Conservation (phyloP, 148 eudicot genomes). For the Amaranthus hypochondriacus region DNA sequence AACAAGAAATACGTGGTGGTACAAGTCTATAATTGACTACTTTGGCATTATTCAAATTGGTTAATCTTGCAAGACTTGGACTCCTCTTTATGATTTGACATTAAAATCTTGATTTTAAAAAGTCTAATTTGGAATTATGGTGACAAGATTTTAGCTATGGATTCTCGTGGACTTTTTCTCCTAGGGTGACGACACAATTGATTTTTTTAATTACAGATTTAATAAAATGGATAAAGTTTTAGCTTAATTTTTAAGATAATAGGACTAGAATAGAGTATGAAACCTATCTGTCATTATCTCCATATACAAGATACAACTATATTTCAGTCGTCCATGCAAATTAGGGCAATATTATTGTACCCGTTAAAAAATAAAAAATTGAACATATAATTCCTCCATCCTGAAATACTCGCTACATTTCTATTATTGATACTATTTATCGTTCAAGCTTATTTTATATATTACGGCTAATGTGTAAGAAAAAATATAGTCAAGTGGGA, state of each 20-base stretch:
- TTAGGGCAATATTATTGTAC: too few species aligned
- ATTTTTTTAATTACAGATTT: neutral
- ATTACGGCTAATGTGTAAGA: too few species aligned
- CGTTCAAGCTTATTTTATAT: too few species aligned
- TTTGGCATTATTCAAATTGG: conserved; percentile 10
- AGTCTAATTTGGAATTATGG: conserved; percentile 6
- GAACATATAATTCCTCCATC: too few species aligned
- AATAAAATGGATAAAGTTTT: neutral
- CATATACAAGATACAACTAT: too few species aligned
- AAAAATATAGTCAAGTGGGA: too few species aligned
- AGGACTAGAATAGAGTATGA: too few species aligned
- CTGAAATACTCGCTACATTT: too few species aligned
- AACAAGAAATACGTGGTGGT: neutral
- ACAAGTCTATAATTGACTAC: neutral
- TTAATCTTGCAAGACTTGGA: conserved; percentile 21
- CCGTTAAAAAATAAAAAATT: too few species aligned
- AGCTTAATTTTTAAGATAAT: neutral
- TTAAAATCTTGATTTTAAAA: neutral
- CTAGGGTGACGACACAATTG: neutral
- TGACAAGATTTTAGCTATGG: neutral
- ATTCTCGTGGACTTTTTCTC: neutral
- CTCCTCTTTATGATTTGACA: conserved; percentile 17
- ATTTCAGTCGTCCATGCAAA: too few species aligned
- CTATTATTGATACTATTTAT: too few species aligned
- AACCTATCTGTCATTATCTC: too few species aligned